Evolutionary conservation across 352 stramenopile genomes (phyloP), one percentile per base, ranked within the genome.

Genomic region (Phytophthora constricta): DNA sequence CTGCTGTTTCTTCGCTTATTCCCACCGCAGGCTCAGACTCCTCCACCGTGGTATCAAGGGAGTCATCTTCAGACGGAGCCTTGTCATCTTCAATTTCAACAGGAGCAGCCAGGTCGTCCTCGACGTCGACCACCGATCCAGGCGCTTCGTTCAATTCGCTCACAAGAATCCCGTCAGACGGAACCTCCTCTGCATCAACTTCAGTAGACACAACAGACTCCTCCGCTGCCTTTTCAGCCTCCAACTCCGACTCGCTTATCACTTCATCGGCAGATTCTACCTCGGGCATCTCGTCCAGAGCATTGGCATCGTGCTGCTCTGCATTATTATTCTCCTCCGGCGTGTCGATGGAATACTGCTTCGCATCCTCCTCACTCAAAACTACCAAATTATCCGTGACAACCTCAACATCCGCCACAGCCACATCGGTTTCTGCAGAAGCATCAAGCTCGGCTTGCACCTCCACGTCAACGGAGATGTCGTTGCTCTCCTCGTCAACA

Each of bases 31-130:
- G 14, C 20, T 59, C 58, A 26, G 48, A 20, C 13, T 13, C 49
- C 39, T 67, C 47, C 4, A 49, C 41, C 5, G 14, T 17, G 39
- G 9, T 42, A 55, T 37, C 25, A 16, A 22, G 10, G 9, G 46
- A 52, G 34, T 5, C 25, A 52, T 52, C 46, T 19, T 59, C 47
- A 58, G 14, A 22, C 4, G 23, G 42, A n/a, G 17, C n/a, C 39
- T 56, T 39, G 10, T 25, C 33, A 27, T n/a, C 52, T 33, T 76
- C 33, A 22, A 9, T 39, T 23, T 63, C 58, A 13, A n/a, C n/a
- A 33, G 27, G 25, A 46, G n/a, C n/a, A n/a, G n/a, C n/a, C n/a
- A n/a, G n/a, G n/a, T 8, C 34, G 4, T 46, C 51, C 47, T 56
- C 34, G 19, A 49, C 64, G n/a, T 19, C 27, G 28, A n/a, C 22